Evolutionary conservation across 257 asterid species (phyloP), one percentile per base, ranked within the genome.

Genomic region (Primulina tabacum): DNA sequence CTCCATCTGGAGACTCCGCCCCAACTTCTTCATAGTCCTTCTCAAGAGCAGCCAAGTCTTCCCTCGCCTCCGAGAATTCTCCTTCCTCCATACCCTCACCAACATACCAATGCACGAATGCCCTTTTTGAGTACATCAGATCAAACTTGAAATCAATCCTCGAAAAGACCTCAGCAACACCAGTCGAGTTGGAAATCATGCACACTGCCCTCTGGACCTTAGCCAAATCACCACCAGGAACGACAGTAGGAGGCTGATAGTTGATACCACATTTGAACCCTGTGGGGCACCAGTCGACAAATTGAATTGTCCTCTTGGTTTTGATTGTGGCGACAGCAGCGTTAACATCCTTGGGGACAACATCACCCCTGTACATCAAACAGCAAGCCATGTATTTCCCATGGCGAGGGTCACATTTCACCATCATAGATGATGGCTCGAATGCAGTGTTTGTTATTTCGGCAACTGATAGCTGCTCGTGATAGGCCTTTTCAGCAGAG

Each of bases 81-180:
- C 88, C 86, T 72, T 83, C 88, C 71, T 83, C 88, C 88, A 83
- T 83, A 37, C 88, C 88, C 78, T 84, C 88, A 79, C 88, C 88
- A 0, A 84, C 88, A 18, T 84, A 84, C 88, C 88, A 84, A 40
- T 84, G 88, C 35, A 84, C 88, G 3, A 84, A 84, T 1, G 88
- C 88, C 35, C 88, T 74, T 82, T 84, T 83, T 0, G 84, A 82
- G 33, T 83, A 83, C 88, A 83, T 83, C 70, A 83, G 60, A 68
- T 83, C 88, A 33, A 83, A 83, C 81, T 81, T 83, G 14, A 73
- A 82, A 57, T 83, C 88, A 8, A 83, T 83, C 81, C 88, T 83
- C 0, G 85, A 83, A 72, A 83, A 83, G 43, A 83, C 88, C 77
- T 83, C 88, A 17, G 88, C 88, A 9, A 83, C 88, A 26, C 88